Percentiles rank a stretch among this genome's conserved stretches.
Evolutionary conservation across 345 rosid genomes (phyloP).

Genomic region (Brassica napus): Da-Ae NC_063450.1:45206001-45206500

Average conservation of each 20-base stretch:
- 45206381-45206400: neutral
- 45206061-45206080: neutral
- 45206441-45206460: neutral
- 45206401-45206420: neutral
- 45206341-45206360: neutral
- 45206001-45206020: neutral
- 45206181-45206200: neutral
- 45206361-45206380: neutral
- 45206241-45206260: neutral
- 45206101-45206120: neutral
- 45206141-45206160: neutral
- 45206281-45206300: too few species aligned
- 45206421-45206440: neutral
- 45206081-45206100: neutral
- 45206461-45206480: slow-evolving; percentile 7
- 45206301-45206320: neutral
- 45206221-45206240: neutral
- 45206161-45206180: neutral
- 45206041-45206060: neutral
- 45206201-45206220: neutral
- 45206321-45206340: neutral
- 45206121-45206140: neutral
- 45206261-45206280: neutral
- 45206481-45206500: slow-evolving; percentile 1
- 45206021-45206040: neutral